Evolutionary conservation across 805 yeast species (phyloP).

Genomic region (Candida insectorum): DNA sequence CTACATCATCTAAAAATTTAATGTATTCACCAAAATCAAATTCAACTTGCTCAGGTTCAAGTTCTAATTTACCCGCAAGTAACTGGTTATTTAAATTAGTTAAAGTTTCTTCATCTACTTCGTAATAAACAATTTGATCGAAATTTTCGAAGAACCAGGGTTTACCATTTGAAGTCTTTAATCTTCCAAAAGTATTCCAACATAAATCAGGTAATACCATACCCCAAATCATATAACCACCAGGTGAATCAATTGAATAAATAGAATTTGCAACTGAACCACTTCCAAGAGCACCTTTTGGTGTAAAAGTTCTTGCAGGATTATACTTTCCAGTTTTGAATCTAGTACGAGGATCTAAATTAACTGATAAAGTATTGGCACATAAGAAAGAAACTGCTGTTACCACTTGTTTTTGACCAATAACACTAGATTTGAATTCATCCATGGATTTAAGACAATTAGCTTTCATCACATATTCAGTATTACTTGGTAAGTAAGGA

Average conservation of each 20-base stretch:
- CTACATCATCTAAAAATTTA: constrained; percentile 22
- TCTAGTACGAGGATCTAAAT: constrained; percentile 94
- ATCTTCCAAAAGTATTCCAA: constrained; percentile 31
- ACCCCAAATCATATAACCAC: constrained; percentile 80
- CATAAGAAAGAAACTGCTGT: constrained; percentile 96
- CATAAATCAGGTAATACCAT: constrained; percentile 67
- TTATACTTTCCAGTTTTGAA: constrained; percentile 90
- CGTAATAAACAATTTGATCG: constrained; percentile 32
- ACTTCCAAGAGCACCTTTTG: constrained; percentile 95
- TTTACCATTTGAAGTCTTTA: constrained; percentile 11
- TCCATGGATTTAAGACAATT: constrained; percentile 73
- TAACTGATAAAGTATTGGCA: constrained; percentile 98
- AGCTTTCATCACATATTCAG: constrained; percentile 86
- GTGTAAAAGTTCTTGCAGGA: constrained; percentile 94
- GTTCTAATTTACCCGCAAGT: constrained; percentile 22
- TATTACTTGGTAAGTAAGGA: constrained; percentile 97
- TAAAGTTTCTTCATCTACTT: constrained; percentile 38
- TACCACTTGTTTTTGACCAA: constrained; percentile 84
- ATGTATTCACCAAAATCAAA: constrained; percentile 30
- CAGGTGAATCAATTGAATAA: constrained; percentile 96
- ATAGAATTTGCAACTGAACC: constrained; percentile 99
- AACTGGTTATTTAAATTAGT: constrained; percentile 22
- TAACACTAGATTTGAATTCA: constrained; percentile 77
- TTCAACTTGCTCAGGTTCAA: constrained; percentile 22
- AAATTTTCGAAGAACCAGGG: constrained; percentile 32